Base-by-base conservation (phyloP, 228 moss, liverwort and hornwort genomes). In the Sphagnum magellanicum region DNA sequence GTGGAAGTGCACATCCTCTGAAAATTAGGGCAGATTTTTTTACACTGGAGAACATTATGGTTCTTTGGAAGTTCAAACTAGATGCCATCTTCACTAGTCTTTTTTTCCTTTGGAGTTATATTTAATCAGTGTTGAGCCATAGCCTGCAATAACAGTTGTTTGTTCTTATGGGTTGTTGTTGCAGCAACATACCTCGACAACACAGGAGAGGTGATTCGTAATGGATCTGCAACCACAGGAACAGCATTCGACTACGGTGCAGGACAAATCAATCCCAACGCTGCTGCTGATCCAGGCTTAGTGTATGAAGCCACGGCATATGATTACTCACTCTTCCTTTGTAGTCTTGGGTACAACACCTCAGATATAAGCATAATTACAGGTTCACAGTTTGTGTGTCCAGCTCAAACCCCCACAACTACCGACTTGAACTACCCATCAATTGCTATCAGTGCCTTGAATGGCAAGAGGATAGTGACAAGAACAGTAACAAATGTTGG, bases 401-500 rank as follows among this genome's bases (percentile, higher is more conserved):
- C 83, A 0, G 5, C 17, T 0, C 52, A 61, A 13, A 16, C 66
- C n/a, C 71, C 77, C 1, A 70, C 79, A 5, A 73, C 79, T 0
- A 16, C 79, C 13, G 78, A 88, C 51, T 67, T 90, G 63, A 90
- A 90, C 8, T 88, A 90, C 48, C 90, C 90, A 0, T 85, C 90
- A 0, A 66, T 88, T 10, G 72, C 81, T 50, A 72, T 85, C 70
- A 70, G 75, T 15, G 73, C 66, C 59, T 62, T 77, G 32, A 55
- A 63, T 1, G 63, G n/a, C 4, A 68, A 55, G n/a, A 81, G 68
- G 50, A 79, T 70, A 14, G 58, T 82, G 17, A 59, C 46, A n/a
- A 69, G 88, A 53, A 90, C 83, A 3, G 81, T 88, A 17, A 88
- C 88, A 10, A 88, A 90, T 8, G 88, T 88, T 0, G 88, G 90